Base-by-base conservation (phyloP, 805 yeast genomes). In the Teunomyces tritomae region DNA sequence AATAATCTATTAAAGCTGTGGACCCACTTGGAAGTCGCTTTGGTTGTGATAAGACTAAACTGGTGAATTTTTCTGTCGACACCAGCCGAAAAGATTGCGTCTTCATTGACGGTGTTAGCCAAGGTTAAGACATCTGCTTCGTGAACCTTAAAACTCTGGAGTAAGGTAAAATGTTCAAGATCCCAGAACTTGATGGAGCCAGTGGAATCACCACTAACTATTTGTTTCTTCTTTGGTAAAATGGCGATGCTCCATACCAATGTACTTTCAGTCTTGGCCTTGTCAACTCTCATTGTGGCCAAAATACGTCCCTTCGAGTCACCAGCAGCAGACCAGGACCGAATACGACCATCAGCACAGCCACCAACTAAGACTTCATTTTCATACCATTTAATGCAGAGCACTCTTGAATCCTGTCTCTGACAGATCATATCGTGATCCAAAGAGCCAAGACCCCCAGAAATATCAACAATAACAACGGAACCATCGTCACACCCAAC, bases 401-500 rank as follows among this genome's bases (percentile, higher is more conserved):
- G 73, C 1, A 94, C 85, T 63, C 97, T 77, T 41, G 89, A 79
- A 47, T 85, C 89, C 62, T 88, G 95, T 68, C 96, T 79, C 66
- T 87, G 94, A 51, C 94, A 74, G 44, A 89, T 81, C 26, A 77
- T 68, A 48, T 79, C 85, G 63, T 85, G 89, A 62, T 88, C 96
- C 56, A 92, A 71, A 16, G 78, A 78, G 8, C 96, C 96, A n/a
- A 74, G 74, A 13, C 96, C 97, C 10, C 94, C 96, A 6, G 88
- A 73, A n/a, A 91, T 82, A 59, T 89, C 89, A 13, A 90, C 74
- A 3, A 94, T 65, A 1, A 87, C 96, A 8, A 92, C 90, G 5
- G 89, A 76, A 20, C 99, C 99, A 61, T 91, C 95, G 57, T 94
- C 99, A 66, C 98, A 92, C 3, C 98, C 99, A 0, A 88, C 87